Percentiles rank a stretch among this genome's conserved stretches.
phyloP scores from a whole-genome alignment of 2,329 filamentous ascomycete genomes.

The Harringtonia aguacate region DNA sequence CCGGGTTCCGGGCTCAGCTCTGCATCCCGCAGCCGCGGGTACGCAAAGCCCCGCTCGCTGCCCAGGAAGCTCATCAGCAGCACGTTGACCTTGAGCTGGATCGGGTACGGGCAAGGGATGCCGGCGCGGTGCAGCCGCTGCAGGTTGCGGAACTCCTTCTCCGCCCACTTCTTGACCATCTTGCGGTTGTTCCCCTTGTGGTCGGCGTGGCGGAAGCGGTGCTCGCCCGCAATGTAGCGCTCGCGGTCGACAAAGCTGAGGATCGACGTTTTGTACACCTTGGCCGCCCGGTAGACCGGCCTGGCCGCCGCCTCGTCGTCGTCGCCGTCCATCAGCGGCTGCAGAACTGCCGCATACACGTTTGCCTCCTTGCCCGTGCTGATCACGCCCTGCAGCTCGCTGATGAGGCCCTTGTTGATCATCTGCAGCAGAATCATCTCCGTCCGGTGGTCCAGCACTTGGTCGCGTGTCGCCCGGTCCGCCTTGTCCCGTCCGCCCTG shows the following conservation, averaged over 20 bases:
- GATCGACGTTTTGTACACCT: conserved; percentile 98
- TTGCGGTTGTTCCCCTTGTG: conserved; percentile 91
- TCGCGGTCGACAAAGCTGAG: conserved; percentile 96
- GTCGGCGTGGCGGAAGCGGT: conserved; percentile 80
- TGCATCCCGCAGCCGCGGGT: conserved; percentile 83
- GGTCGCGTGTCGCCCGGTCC: conserved; percentile 86
- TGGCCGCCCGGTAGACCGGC: conserved; percentile 73
- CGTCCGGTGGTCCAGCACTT: conserved; percentile 87
- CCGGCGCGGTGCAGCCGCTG: conserved; percentile 72
- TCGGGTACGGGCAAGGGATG: conserved; percentile 82
- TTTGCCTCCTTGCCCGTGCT: conserved; percentile 98
- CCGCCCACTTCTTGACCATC: conserved; percentile 98
- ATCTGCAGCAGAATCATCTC: conserved; percentile 94
- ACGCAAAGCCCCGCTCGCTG: conserved; percentile 75
- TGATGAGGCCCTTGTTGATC: conserved; percentile 83
- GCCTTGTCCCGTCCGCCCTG: conserved; percentile 53
- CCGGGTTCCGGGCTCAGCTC: conserved; percentile 43
- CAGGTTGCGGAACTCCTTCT: conserved; percentile 95
- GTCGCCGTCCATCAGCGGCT: conserved; percentile 33
- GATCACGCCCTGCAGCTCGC: conserved; percentile 87
- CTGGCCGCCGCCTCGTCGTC: conserved; percentile 15
- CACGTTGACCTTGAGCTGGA: conserved; percentile 86
- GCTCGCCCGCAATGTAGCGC: conserved; percentile 90
- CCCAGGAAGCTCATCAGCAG: conserved; percentile 92
- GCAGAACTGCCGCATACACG: conserved; percentile 79